Evolutionary conservation across 179 eudicot species (phyloP).

Genomic region (Beta macrorhiza): DNA sequence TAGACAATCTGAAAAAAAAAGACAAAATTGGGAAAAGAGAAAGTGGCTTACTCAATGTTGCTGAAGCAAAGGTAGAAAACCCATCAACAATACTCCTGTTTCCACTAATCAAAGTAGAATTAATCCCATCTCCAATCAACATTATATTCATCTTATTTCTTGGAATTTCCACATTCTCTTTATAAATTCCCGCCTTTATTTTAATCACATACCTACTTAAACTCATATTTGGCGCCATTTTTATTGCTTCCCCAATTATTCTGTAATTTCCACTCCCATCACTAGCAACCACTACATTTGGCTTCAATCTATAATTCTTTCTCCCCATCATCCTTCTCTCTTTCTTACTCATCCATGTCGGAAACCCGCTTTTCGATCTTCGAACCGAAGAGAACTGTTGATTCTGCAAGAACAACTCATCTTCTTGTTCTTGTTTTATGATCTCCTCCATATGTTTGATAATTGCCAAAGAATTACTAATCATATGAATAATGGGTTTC

Average conservation of each 20-base stretch:
- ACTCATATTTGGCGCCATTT: constrained; percentile 55
- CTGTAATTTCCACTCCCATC: constrained; percentile 53
- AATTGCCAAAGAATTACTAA: constrained; percentile 57
- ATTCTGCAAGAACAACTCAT: neutral
- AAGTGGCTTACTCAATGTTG: constrained; percentile 48
- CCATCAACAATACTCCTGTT: constrained; percentile 53
- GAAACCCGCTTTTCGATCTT: constrained; percentile 16
- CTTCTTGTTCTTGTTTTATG: neutral
- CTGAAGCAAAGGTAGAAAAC: constrained; percentile 58
- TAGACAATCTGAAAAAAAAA: too few relatives aligned
- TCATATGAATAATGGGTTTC: constrained; percentile 54
- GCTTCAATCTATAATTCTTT: constrained; percentile 17
- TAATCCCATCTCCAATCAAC: constrained; percentile 62
- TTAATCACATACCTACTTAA: constrained; percentile 41
- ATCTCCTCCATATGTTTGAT: constrained; percentile 54
- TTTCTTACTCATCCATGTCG: constrained; percentile 32
- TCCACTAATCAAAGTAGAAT: constrained; percentile 53
- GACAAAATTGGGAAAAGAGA: neutral
- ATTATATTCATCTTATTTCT: constrained; percentile 55
- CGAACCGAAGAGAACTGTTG: neutral
- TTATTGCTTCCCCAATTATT: constrained; percentile 44
- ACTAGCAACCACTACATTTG: constrained; percentile 40
- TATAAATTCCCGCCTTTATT: constrained; percentile 49
- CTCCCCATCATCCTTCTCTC: constrained; percentile 38
- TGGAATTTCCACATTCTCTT: constrained; percentile 53